Percentiles rank a stretch among this genome's conserved stretches.
These are phyloP conservation scores for Chlamydomonas reinhardtii DNA, from an alignment of 163 green algal species.

Conservation along the genomic window DNA sequence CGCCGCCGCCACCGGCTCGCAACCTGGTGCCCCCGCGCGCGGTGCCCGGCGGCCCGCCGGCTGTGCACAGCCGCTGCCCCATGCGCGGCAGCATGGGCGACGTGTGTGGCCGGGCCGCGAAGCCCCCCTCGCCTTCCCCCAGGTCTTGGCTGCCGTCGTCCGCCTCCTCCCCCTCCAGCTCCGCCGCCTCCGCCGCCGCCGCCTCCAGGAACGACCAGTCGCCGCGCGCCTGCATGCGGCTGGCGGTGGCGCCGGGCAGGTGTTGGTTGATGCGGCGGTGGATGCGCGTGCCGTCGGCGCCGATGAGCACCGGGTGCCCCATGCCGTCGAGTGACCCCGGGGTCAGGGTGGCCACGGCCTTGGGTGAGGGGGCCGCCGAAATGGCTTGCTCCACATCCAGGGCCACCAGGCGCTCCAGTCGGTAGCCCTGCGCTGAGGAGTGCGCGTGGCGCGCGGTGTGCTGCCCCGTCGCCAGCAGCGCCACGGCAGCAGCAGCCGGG, in stretches of 20 bases:
- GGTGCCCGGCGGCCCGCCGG: too few species aligned
- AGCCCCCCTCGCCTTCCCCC: not conserved
- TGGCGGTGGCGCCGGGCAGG: not conserved
- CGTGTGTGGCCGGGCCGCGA: not conserved
- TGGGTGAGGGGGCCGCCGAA: not conserved
- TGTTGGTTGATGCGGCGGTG: not conserved
- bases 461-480: not conserved
- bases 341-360: conserved; percentile 21
- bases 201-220: too few species aligned
- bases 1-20: not conserved
- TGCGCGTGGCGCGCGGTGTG: too few species aligned
- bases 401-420: conserved; percentile 5
- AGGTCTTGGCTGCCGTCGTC: not conserved
- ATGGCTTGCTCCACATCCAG: conserved; percentile 22
- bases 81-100: not conserved
- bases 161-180: not conserved
- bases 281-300: conserved; percentile 21
- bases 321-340: conserved; percentile 41
- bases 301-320: conserved; percentile 29
- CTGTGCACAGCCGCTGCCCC: too few species aligned
- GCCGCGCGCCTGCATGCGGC: not conserved
- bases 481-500: not conserved
- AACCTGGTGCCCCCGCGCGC: too few species aligned
- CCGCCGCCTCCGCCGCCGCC: not conserved
- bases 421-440: not conserved